Base-by-base conservation (phyloP, 1,284 basidiomycete genomes). In the Coriolopsis trogii region DNA sequence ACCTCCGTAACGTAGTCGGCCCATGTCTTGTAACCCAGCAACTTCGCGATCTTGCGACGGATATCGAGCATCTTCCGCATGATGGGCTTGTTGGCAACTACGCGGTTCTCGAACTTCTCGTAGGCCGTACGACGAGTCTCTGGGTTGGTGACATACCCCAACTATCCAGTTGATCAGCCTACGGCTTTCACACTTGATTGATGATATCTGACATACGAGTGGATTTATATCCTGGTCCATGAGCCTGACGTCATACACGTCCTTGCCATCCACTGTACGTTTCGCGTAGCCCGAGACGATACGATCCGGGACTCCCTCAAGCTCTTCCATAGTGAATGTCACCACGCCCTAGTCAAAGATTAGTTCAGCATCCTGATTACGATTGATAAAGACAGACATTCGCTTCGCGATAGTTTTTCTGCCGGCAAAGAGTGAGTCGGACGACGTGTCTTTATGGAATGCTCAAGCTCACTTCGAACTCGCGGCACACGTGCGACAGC, bases 391-490 rank as follows among this genome's bases (percentile, higher is more conserved):
- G n/a, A n/a, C n/a, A n/a, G n/a, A n/a, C n/a, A 47, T 86, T 86
- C 64, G 93, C 91, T 68, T 93, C 89, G 61, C 92, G 92, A 70
- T 85, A 90, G 71, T 91, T 91, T 85, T 89, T 90, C 84, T 90
- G 41, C 13, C 7, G n/a, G 9, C n/a, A 21, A 7, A 6, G 25
- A 13, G 7, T 31, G 16, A 15, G 18, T 21, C 7, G 13, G 5
- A 25, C 18, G 15, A 8, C 16, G 15, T 12, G 18, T 23, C 12
- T n/a, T 26, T 18, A 28, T n/a, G n/a, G n/a, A n/a, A n/a, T n/a
- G n/a, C n/a, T n/a, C n/a, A n/a, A n/a, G n/a, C 85, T 62, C 61
- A 89, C 87, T 62, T 76, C 81, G 62, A 92, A 93, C 61, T 89
- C 86, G 20, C 91, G 70, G 65, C 83, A 89, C 20, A 78, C 76